A percentile compares a stretch with the other conserved stretches of the same genome.
Evolutionary conservation across 1,139 yeast genomes (phyloP).

Genomic region (Geotrichum reessii): DNA sequence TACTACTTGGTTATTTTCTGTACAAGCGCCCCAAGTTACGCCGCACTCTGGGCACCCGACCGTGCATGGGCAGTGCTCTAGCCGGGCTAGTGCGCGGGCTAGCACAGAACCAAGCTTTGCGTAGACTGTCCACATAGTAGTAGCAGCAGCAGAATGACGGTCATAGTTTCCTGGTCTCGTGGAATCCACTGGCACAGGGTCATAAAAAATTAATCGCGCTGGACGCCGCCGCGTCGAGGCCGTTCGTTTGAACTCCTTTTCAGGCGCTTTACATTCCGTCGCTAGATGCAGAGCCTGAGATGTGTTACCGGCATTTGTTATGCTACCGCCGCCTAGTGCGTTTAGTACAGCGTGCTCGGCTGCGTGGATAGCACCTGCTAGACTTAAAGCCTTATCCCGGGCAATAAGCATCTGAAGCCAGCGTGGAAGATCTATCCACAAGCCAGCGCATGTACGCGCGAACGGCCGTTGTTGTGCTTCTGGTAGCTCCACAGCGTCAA

Average conservation of each 20-base stretch:
- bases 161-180: not conserved
- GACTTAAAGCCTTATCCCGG: constrained; percentile 50
- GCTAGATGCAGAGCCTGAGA: constrained; percentile 52
- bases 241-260: constrained; percentile 78
- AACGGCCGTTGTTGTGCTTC: constrained; percentile 62
- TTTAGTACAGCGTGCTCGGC: constrained; percentile 71
- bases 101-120: constrained; percentile 67
- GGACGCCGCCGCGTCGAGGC: constrained; percentile 71
- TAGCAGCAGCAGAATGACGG: constrained; percentile 52
- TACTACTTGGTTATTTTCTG: constrained; percentile 72
- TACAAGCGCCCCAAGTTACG: constrained; percentile 63
- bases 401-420: constrained; percentile 52
- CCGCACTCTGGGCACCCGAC: constrained; percentile 80
- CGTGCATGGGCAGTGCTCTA: constrained; percentile 66
- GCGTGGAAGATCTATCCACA: constrained; percentile 84
- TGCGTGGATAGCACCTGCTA: constrained; percentile 94
- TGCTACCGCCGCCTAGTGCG: constrained; percentile 41
- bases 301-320: constrained; percentile 54
- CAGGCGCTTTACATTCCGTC: constrained; percentile 96
- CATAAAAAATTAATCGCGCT: constrained; percentile 77
- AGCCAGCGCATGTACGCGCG: constrained; percentile 61
- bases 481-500: constrained; percentile 89
- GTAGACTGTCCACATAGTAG: constrained; percentile 75
- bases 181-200: constrained; percentile 51
- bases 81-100: constrained; percentile 50